phyloP scores from a whole-genome alignment of 2,329 filamentous ascomycete genomes.

The Cladophialophora yegresii region DNA sequence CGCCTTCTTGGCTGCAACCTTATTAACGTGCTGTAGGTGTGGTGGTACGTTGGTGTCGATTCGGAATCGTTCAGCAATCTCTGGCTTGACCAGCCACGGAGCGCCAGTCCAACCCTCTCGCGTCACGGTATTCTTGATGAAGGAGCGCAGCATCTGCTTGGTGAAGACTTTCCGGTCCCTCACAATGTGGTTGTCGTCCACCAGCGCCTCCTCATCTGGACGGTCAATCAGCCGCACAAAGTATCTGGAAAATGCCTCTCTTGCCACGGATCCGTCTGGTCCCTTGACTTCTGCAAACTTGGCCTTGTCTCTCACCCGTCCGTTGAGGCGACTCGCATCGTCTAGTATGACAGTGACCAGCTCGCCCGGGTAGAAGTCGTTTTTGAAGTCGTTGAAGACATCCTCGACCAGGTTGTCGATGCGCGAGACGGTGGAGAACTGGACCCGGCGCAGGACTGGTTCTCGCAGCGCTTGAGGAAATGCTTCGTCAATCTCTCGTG shows the following conservation, averaged over 20 bases:
- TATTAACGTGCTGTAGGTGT: constrained; percentile 78
- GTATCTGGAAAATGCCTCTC: constrained; percentile 72
- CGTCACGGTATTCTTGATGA: constrained; percentile 91
- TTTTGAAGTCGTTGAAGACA: constrained; percentile 67
- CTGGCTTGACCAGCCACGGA: constrained; percentile 89
- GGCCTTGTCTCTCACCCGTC: constrained; percentile 81
- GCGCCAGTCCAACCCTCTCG: constrained; percentile 94
- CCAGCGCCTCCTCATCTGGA: constrained; percentile 73
- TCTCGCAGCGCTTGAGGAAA: constrained; percentile 91
- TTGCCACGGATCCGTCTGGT: constrained; percentile 68
- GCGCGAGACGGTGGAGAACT: constrained; percentile 84
- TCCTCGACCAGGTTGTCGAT: constrained; percentile 71
- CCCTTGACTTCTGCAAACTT: constrained; percentile 63
- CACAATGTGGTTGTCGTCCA: constrained; percentile 78
- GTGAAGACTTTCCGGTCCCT: constrained; percentile 91
- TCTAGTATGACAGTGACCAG: constrained; percentile 71
- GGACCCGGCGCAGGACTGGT: constrained; percentile 84
- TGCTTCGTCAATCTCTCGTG: constrained; percentile 82
- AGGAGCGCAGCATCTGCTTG: constrained; percentile 88
- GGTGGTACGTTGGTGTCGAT: constrained; percentile 85
- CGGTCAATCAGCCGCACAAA: constrained; percentile 72
- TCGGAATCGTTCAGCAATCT: constrained; percentile 78
- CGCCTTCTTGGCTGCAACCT: constrained; percentile 74
- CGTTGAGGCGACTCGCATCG: constrained; percentile 65
- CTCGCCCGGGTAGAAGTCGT: constrained; percentile 89